These are phyloP conservation scores for Inga leiocalycina DNA, from an alignment of 306 rosid genomes.

Conservation along the genomic window DNA sequence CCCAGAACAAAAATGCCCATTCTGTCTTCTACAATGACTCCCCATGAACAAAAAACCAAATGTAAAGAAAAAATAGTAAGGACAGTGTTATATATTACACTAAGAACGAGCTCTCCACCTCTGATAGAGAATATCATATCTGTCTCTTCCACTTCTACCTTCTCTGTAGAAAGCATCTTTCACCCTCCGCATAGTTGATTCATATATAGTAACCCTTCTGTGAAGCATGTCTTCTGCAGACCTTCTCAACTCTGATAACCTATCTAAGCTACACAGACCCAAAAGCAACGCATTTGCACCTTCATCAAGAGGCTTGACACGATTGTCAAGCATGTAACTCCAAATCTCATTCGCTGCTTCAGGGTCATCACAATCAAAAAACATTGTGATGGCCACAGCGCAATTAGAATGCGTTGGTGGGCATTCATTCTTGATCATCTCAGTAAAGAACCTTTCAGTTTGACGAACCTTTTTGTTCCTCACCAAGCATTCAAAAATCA, in stretches of 20 bases:
- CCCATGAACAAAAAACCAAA: not conserved
- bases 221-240: conserved; percentile 56
- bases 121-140: conserved; percentile 51
- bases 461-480: conserved; percentile 52
- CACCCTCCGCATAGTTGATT: conserved; percentile 60
- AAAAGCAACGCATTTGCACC: conserved; percentile 67
- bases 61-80: not conserved
- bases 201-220: conserved; percentile 47
- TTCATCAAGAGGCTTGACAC: conserved; percentile 50
- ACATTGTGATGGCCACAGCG: conserved; percentile 58
- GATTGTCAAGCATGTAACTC: conserved; percentile 60
- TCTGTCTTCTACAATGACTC: not conserved
- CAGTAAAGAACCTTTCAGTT: conserved; percentile 51
- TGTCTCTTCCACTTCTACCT: conserved; percentile 60
- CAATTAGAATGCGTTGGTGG: conserved; percentile 53
- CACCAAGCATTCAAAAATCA: conserved; percentile 69
- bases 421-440: conserved; percentile 79
- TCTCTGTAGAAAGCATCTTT: conserved; percentile 56
- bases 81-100: conserved; percentile 24
- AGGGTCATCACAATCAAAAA: conserved; percentile 66
- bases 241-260: conserved; percentile 59
- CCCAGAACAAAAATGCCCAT: conserved; percentile 29
- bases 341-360: conserved; percentile 69
- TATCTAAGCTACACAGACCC: conserved; percentile 58
- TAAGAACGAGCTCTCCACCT: conserved; percentile 52